phyloP scores from a whole-genome alignment of 2,329 filamentous ascomycete species.

The Teratosphaeria nubilosa region DNA sequence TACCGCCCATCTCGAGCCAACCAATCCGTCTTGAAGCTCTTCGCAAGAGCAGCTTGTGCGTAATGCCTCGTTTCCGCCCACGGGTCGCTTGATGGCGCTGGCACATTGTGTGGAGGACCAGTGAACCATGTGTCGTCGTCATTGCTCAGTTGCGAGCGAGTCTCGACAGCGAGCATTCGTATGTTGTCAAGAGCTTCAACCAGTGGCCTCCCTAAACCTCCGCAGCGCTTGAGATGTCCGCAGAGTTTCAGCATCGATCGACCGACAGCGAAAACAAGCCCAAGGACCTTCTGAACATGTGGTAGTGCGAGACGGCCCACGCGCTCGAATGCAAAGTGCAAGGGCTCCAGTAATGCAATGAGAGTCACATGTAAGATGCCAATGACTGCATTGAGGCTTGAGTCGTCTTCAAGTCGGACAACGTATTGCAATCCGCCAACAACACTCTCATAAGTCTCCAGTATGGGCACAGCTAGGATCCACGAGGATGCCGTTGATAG shows the following conservation, averaged over 20 bases:
- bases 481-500: constrained; percentile 39
- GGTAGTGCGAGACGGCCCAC: constrained; percentile 7
- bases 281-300: constrained; percentile 7
- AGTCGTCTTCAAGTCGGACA: constrained; percentile 32
- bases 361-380: constrained; percentile 8
- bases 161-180: neutral
- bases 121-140: neutral
- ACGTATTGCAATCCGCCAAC: constrained; percentile 37
- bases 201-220: neutral
- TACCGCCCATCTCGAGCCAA: constrained; percentile 33
- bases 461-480: constrained; percentile 43
- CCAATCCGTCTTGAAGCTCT: constrained; percentile 39
- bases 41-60: constrained; percentile 31
- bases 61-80: constrained; percentile 15
- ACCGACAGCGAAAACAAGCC: constrained; percentile 2
- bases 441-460: constrained; percentile 37
- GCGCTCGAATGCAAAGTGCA: constrained; percentile 4
- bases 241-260: neutral
- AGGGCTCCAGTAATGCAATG: constrained; percentile 8
- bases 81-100: neutral
- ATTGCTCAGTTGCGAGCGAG: neutral
- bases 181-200: neutral
- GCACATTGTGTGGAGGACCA: neutral
- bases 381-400: constrained; percentile 23
- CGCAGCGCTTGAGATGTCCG: constrained; percentile 1